phyloP scores from a whole-genome alignment of 768 basidiomycete genomes.

The Hortiboletus campestris region DNA sequence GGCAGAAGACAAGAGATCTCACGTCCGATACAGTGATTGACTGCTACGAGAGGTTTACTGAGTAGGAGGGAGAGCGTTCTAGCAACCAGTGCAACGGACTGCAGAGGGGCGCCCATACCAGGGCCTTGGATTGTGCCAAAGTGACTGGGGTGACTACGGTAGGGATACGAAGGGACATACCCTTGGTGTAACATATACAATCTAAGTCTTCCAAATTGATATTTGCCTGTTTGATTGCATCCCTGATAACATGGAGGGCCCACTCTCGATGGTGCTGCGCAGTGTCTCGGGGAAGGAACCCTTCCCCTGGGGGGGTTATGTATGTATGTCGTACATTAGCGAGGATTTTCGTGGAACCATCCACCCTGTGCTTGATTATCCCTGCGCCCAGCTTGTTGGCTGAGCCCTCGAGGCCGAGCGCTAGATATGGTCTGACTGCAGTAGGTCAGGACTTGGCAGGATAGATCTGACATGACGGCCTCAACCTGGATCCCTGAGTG shows the following conservation, averaged over 20 bases:
- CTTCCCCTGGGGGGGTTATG: constrained; percentile 96
- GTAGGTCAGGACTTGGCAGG: constrained; percentile 7
- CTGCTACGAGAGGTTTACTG: constrained; percentile 89
- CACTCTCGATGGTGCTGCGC: constrained; percentile 95
- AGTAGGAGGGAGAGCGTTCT: constrained; percentile 86
- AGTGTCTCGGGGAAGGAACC: constrained; percentile 94
- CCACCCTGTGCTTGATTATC: constrained; percentile 76
- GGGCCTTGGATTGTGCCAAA: constrained; percentile 58
- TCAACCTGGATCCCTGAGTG: constrained; percentile 36
- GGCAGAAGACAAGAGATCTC: constrained; percentile 28
- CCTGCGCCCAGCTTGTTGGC: constrained; percentile 98
- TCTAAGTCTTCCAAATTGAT: constrained; percentile 77
- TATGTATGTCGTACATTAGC: constrained; percentile 98
- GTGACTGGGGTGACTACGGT: not conserved
- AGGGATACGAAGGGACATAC: constrained; percentile 39
- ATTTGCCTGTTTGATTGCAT: constrained; percentile 66
- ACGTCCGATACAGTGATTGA: constrained; percentile 99
- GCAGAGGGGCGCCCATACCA: constrained; percentile 98
- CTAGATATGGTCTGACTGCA: constrained; percentile 67
- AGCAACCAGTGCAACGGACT: constrained; percentile 92
- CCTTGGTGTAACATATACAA: constrained; percentile 97
- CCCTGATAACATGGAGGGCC: constrained; percentile 77
- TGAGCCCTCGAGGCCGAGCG: constrained; percentile 96
- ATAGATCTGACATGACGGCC: constrained; percentile 16
- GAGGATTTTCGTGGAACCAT: constrained; percentile 73